These are phyloP conservation scores for Populus simonii DNA, from an alignment of 345 rosid species.

Conservation along the genomic window DNA sequence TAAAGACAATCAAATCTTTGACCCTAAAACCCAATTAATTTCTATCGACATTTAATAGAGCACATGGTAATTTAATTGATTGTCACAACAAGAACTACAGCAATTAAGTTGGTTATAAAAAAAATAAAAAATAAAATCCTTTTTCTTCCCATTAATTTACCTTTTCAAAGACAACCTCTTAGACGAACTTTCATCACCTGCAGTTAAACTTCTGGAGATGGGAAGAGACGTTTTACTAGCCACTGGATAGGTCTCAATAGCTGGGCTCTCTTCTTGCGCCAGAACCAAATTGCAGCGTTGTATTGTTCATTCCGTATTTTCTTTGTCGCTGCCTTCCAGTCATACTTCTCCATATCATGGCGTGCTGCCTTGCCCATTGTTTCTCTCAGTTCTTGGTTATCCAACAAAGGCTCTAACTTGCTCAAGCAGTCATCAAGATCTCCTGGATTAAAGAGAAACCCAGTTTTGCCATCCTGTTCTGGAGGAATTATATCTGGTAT, in stretches of 20 bases:
- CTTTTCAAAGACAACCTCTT: background rate
- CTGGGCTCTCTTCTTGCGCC: slow-evolving; percentile 78
- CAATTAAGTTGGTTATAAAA: no score
- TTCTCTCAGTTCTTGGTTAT: slow-evolving; percentile 55
- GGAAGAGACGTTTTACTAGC: slow-evolving; percentile 64
- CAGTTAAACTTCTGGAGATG: slow-evolving; percentile 48
- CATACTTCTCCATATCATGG: slow-evolving; percentile 81
- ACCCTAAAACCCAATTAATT: no score
- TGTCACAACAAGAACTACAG: no score
- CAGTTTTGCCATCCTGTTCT: slow-evolving; percentile 84
- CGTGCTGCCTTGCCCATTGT: slow-evolving; percentile 83
- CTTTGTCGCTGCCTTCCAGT: slow-evolving; percentile 90
- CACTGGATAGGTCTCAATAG: slow-evolving; percentile 73
- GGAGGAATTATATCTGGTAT: slow-evolving; percentile 90
- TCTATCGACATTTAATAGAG: no score
- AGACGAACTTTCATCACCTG: slow-evolving; percentile 10
- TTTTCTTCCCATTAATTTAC: background rate
- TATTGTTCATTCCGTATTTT: slow-evolving; percentile 88
- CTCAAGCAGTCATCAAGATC: slow-evolving; percentile 79
- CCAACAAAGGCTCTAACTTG: slow-evolving; percentile 56
- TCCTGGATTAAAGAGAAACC: slow-evolving; percentile 73
- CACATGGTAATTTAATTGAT: no score
- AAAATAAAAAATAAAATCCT: no score
- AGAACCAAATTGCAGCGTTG: slow-evolving; percentile 95
- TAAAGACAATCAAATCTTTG: no score